Percentiles rank a stretch among this genome's conserved stretches.
Conservation (phyloP, 768 basidiomycete species). For the Coprinellus micaceus region DNA sequence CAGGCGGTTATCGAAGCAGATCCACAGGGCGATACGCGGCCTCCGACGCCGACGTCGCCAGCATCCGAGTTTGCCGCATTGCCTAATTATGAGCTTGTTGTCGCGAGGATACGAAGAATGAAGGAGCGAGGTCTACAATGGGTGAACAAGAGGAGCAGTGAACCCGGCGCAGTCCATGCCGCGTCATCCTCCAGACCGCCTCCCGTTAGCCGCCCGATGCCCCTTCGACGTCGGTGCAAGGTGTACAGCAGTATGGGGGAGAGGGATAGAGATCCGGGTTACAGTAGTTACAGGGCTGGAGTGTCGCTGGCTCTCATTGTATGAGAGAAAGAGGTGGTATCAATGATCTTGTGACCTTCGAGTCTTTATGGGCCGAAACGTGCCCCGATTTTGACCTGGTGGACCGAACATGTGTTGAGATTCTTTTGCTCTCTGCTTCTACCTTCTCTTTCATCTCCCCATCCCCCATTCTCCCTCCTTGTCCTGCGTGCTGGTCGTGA, state of each 20-base stretch:
- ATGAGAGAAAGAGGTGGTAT: background rate
- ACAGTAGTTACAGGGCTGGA: background rate
- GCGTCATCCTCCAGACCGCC: no score
- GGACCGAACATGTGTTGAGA: conserved; percentile 5
- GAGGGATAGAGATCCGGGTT: background rate
- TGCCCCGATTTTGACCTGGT: conserved; percentile 3
- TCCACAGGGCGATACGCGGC: background rate
- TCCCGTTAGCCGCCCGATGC: background rate
- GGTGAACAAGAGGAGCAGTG: background rate
- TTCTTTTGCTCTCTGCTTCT: background rate
- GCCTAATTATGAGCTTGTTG: conserved; percentile 1
- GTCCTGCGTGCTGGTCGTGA: conserved; percentile 3
- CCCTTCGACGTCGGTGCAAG: background rate
- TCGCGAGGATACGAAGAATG: conserved; percentile 1
- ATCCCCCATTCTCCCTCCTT: background rate
- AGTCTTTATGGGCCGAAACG: conserved; percentile 10
- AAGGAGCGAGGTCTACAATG: background rate
- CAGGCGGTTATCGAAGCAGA: background rate
- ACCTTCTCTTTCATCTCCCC: conserved; percentile 4
- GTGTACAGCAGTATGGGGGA: background rate
- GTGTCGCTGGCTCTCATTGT: background rate
- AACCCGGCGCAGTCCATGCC: background rate
- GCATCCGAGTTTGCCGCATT: conserved; percentile 2
- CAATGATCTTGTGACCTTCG: conserved; percentile 8
- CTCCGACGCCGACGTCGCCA: background rate